phyloP scores from a whole-genome alignment of 2,329 filamentous ascomycete species.

The Capronia americana region DNA sequence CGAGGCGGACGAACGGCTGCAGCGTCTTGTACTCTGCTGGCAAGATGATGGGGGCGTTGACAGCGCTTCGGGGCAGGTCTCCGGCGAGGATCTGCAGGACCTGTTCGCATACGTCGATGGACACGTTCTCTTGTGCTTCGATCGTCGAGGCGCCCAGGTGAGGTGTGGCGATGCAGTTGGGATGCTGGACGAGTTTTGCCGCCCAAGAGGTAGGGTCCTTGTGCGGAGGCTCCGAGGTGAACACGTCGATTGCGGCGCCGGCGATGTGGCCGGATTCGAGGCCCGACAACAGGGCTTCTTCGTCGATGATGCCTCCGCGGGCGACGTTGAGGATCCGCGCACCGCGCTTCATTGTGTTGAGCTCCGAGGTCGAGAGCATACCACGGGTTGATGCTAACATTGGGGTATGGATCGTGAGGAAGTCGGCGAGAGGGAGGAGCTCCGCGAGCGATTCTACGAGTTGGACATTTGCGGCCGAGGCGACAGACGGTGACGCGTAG shows the following conservation, averaged over 20 bases:
- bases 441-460: constrained; percentile 64
- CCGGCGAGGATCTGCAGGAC: constrained; percentile 75
- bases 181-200: constrained; percentile 68
- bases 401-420: constrained; percentile 81
- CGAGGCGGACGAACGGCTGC: constrained; percentile 75
- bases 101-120: constrained; percentile 81
- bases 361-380: constrained; percentile 71
- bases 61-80: constrained; percentile 74
- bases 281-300: constrained; percentile 72
- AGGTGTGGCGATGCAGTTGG: constrained; percentile 76
- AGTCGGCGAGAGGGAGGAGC: constrained; percentile 72
- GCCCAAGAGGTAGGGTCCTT: constrained; percentile 65
- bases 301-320: constrained; percentile 79
- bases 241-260: constrained; percentile 80
- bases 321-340: constrained; percentile 80
- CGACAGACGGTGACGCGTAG: constrained; percentile 76
- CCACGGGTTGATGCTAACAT: constrained; percentile 77
- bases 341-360: constrained; percentile 74
- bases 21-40: constrained; percentile 80
- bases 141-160: constrained; percentile 80
- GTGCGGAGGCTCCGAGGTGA: constrained; percentile 74
- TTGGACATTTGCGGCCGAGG: constrained; percentile 69
- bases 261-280: constrained; percentile 74
- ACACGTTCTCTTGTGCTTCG: constrained; percentile 85
- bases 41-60: constrained; percentile 81